Conservation (phyloP, 2,329 filamentous ascomycete genomes). For the Colletotrichum sojae region DNA sequence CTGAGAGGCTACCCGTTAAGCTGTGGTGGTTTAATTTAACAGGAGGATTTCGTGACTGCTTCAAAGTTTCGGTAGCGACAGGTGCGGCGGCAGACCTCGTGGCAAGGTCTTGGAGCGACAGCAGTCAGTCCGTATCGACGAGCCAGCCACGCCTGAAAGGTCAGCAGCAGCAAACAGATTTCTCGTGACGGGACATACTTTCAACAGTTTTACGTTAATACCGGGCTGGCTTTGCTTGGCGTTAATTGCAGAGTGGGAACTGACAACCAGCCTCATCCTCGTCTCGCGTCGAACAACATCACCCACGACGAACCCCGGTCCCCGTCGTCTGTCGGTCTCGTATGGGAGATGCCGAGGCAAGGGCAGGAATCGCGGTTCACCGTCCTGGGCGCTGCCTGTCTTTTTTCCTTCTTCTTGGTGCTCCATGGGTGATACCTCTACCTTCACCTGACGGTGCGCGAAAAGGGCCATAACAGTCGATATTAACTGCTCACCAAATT, state of each 20-base stretch:
- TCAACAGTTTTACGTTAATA: too few relatives aligned
- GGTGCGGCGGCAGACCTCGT: constrained; percentile 2
- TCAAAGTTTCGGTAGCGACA: background rate
- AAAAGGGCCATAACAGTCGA: constrained; percentile 16
- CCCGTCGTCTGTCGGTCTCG: background rate
- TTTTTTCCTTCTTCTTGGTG: background rate
- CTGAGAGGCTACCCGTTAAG: background rate
- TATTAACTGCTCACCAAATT: constrained; percentile 26
- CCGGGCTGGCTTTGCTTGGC: background rate
- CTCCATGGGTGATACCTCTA: constrained; percentile 35
- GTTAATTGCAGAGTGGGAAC: constrained; percentile 10
- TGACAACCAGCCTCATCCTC: constrained; percentile 29
- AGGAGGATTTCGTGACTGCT: background rate
- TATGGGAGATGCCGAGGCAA: constrained; percentile 36
- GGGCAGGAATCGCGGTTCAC: constrained; percentile 1
- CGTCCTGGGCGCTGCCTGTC: background rate
- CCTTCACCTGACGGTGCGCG: constrained; percentile 21
- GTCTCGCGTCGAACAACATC: background rate
- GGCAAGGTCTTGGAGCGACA: constrained; percentile 29
- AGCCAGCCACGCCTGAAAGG: constrained; percentile 19
- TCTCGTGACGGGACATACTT: background rate
- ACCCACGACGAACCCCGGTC: constrained; percentile 2
- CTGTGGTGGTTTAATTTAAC: constrained; percentile 17
- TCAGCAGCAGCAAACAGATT: constrained; percentile 9
- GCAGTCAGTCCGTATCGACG: background rate